Base-by-base conservation (phyloP, 2,329 filamentous ascomycete genomes). In the Cladosporium colombiae region DNA sequence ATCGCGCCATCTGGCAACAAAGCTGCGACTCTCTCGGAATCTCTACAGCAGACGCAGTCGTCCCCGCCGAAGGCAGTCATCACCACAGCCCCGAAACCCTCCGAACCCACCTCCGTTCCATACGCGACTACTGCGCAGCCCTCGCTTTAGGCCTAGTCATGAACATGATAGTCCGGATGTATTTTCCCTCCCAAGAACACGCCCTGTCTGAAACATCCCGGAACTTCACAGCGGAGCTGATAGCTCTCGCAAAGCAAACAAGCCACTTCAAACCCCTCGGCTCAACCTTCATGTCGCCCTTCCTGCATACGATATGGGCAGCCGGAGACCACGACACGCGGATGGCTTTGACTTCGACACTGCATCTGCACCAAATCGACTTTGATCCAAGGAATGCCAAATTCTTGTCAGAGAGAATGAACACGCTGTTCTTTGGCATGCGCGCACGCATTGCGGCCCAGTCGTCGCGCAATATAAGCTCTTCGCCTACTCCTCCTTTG, bases 41-140 rank as follows among this genome's bases (percentile, higher is more conserved):
- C 21, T 46, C 37, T 5, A 40, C 37, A 16, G 7, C 11, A 23
- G n/a, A 46, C 14, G n/a, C 37, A 27, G 23, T n/a, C 33, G 29
- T 29, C 6, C 21, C 35, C 18, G n/a, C 27, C 18, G 31, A 27
- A 37, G 31, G 13, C 21, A 23, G 35, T 7, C 16, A 44, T 18
- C 35, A 44, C 33, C 5, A 29, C 56, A 23, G 7, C n/a, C 16
- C n/a, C 5, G 49, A 46, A 0, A 13, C 11, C 1, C 37, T 56
- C n/a, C 21, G 25, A 46, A 13, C 35, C 3, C 25, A 56, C 25
- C 33, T 63, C 13, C 33, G 50, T 7, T 25, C 21, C 18, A 16
- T 44, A 8, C 61, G 61, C 33, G 55, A 52, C 37, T 63, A 63
- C 50, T 27, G 50, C 61, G 27, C 55, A 3, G 10, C 61, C n/a